Base-by-base conservation (phyloP, 202 grass and related monocot species). In the Bolboschoenoplectus hybrid region DNA sequence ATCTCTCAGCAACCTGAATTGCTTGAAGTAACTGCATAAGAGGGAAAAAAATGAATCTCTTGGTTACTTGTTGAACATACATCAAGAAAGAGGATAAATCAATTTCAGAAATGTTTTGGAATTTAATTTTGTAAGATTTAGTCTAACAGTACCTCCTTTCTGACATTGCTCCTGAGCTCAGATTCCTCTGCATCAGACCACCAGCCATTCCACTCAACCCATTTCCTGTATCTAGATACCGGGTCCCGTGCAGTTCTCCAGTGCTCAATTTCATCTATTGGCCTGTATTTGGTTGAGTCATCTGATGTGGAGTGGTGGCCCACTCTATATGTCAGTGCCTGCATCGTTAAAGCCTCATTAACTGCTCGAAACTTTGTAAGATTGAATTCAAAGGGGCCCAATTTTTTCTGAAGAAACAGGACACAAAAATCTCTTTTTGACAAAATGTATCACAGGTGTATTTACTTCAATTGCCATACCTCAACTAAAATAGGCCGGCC, bases 261-360 rank as follows among this genome's bases (percentile, higher is more conserved):
- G 52, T 97, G 93, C 77, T 99, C 89, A 1, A 99, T 99, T 91
- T 99, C 97, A 35, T 93, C 87, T 34, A 87, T 86, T 1, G 93
- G 88, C 32, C 93, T 90, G 66, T 99, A 99, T 70, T 96, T 96
- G 62, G 97, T 98, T 63, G 93, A 96, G 84, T 96, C 93, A 20
- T 98, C 92, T 38, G 96, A 98, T n/a, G 96, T 98, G 2, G 96
- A 99, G 83, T 99, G 93, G 89, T 99, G 93, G 14, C 92, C 90
- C 2, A 91, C 91, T 92, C 91, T 88, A 35, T 92, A 99, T 67
- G 93, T 98, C 32, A 96, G 72, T n/a, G 93, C 97, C 92, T 94
- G 87, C 58, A 89, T 81, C 79, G 57, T 90, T 26, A 49, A 81
- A 43, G 81, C 60, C 67, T n/a, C 74, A 85, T 45, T 86, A 49